These are phyloP conservation scores for Blastobotrys muscicola DNA, from an alignment of 805 yeast species.

Conservation along the genomic window DNA sequence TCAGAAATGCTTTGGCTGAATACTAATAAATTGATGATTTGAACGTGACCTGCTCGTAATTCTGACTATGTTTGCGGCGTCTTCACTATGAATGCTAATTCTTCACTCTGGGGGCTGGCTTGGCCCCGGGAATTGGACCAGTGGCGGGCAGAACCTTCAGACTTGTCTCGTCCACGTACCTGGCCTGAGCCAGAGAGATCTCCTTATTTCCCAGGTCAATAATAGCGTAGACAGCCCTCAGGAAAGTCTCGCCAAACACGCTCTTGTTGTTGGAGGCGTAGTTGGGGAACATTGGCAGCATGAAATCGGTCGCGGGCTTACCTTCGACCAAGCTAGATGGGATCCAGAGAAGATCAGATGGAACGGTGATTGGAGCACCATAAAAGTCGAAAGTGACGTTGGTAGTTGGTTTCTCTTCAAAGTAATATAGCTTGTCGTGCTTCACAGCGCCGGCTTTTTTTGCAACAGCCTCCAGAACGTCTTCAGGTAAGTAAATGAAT, in stretches of 20 bases:
- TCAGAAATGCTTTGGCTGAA: too few relatives aligned
- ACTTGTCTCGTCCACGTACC: constrained; percentile 2
- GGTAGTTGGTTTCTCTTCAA: constrained; percentile 9
- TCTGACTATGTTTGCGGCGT: too few relatives aligned
- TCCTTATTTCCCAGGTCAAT: constrained; percentile 49
- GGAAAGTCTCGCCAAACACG: constrained; percentile 52
- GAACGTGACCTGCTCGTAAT: too few relatives aligned
- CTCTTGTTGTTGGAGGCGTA: constrained; percentile 16
- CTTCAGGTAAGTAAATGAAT: constrained; percentile 8
- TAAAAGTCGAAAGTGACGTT: constrained; percentile 16
- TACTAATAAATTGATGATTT: not conserved
- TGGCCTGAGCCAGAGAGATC: constrained; percentile 47
- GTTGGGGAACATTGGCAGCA: constrained; percentile 23
- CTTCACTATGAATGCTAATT: too few relatives aligned
- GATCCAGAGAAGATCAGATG: constrained; percentile 17
- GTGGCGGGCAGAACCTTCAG: too few relatives aligned
- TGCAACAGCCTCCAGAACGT: constrained; percentile 1
- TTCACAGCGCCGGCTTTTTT: not conserved
- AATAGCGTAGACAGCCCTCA: constrained; percentile 55
- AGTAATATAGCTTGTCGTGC: constrained; percentile 1
- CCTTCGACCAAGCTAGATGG: constrained; percentile 19
- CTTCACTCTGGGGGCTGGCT: too few relatives aligned
- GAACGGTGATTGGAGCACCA: constrained; percentile 21
- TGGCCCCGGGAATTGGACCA: too few relatives aligned
- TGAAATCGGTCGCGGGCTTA: constrained; percentile 12